These are phyloP conservation scores for Ganoderma sinense DNA, from an alignment of 1,284 basidiomycete genomes.

Conservation along the genomic window DNA sequence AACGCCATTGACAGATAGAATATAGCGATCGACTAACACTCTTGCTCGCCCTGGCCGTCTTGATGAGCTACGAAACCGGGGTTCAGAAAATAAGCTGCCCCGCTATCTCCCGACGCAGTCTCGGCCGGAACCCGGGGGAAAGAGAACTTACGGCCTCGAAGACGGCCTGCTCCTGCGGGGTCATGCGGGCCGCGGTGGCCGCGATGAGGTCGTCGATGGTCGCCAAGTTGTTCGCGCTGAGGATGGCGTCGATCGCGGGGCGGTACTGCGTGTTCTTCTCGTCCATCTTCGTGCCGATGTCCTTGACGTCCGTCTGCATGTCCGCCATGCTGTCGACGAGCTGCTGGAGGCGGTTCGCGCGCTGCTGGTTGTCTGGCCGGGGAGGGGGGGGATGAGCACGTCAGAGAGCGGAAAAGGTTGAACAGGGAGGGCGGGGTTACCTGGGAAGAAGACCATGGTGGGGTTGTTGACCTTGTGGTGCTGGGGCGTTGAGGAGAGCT, in stretches of 20 bases:
- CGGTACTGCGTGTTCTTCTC: not conserved
- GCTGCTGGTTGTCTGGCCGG: not conserved
- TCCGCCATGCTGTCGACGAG: not conserved
- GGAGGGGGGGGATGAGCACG: not conserved
- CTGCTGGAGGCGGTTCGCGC: not conserved
- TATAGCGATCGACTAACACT: not conserved
- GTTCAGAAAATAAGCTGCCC: too few species aligned
- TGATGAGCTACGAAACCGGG: not conserved
- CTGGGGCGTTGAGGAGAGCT: not conserved
- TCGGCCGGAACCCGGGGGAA: not conserved
- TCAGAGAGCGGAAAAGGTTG: not conserved
- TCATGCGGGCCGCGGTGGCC: not conserved
- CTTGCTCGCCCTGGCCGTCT: not conserved
- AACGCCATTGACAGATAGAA: too few species aligned
- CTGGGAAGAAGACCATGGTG: not conserved
- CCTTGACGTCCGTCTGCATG: not conserved
- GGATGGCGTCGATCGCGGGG: not conserved
- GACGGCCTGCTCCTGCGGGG: not conserved
- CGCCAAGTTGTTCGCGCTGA: not conserved
- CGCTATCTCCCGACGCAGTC: too few species aligned
- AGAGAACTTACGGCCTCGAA: not conserved
- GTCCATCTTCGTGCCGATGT: not conserved
- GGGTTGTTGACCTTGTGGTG: not conserved
- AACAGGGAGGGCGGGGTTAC: not conserved
- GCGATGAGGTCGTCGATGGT: not conserved